Base-by-base conservation (phyloP, 306 rosid species). In the Trifolium pratense region DNA sequence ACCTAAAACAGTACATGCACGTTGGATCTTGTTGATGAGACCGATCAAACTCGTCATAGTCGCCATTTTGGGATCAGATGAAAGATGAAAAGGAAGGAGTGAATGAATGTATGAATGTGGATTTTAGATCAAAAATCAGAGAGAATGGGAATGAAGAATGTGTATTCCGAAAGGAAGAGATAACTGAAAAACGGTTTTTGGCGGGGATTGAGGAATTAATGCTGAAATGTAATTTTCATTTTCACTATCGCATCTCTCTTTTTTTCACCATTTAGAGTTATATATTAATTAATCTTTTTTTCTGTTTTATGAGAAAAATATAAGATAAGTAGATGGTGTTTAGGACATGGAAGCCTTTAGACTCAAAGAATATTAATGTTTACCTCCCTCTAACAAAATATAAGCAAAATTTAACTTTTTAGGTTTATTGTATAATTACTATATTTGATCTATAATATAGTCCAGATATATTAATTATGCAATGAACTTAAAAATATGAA, bases 31-130 rank as follows among this genome's bases (percentile, higher is more conserved):
- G 57, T 95, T 95, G 75, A 95, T 96, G 23, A 95, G 89, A 66
- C 99, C 99, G 81, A 95, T 95, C 99, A 95, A 87, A 87, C 97
- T 95, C 87, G 92, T 92, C 97, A 95, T 87, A 7, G 97, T 95
- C 80, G 99, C 99, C 99, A 95, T 93, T 64, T 82, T 66, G 71
- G 69, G 14, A 26, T 21, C 55, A 15, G 13, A 42, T 42, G 18
- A 43, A 43, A 15, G 13, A 42, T 42, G 18, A 43, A 43, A 1
- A 15, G 3, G 25, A 2, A 66, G 0, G 17, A 64, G 32, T 13
- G 18, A 23, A 25, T 2, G 37, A 66, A 23, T 42, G 71, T 3
- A 8, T 42, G 34, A 40, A 11, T 12, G 18, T 36, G 0, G 39
- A 1, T 21, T 42, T 42, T 14, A 29, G 53, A 66, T 43, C 21